A percentile compares a stretch with the other conserved stretches of the same genome.
Evolutionary conservation across 179 eudicot genomes (phyloP).

Genomic region (Gypsophila paniculata): DNA sequence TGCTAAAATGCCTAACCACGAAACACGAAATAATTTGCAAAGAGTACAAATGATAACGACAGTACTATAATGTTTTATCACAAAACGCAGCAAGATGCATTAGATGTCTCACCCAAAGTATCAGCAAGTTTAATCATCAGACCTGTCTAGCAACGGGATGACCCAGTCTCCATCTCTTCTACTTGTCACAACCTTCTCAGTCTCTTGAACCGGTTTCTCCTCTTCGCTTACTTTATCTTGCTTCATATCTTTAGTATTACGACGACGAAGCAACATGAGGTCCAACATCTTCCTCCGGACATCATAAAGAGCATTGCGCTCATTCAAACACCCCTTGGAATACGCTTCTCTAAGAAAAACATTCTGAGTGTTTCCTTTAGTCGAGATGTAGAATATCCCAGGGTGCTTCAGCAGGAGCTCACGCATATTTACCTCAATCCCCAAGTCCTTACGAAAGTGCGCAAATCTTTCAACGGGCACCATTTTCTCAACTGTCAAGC

Average conservation of each 20-base stretch:
- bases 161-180: slow-evolving; percentile 53
- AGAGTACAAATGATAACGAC: not conserved
- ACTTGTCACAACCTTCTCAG: slow-evolving; percentile 20
- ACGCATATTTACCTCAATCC: slow-evolving; percentile 56
- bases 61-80: slow-evolving; percentile 5
- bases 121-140: slow-evolving; percentile 21
- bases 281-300: slow-evolving; percentile 69
- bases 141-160: slow-evolving; percentile 39
- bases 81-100: not conserved
- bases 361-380: slow-evolving; percentile 47
- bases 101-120: slow-evolving; percentile 18
- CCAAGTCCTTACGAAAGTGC: slow-evolving; percentile 68
- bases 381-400: slow-evolving; percentile 67
- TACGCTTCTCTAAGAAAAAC: slow-evolving; percentile 72
- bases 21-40: not conserved
- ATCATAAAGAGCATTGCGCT: slow-evolving; percentile 35
- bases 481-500: slow-evolving; percentile 62
- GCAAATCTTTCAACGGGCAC: slow-evolving; percentile 53
- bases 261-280: slow-evolving; percentile 47
- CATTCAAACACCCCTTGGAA: slow-evolving; percentile 43
- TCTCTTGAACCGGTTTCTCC: slow-evolving; percentile 15
- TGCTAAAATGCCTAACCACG: not conserved
- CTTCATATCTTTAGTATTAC: slow-evolving; percentile 48
- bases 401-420: slow-evolving; percentile 69
- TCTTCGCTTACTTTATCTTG: slow-evolving; percentile 24